phyloP scores from a whole-genome alignment of 164 flowering plant genomes.

The Stephania japonica region DNA sequence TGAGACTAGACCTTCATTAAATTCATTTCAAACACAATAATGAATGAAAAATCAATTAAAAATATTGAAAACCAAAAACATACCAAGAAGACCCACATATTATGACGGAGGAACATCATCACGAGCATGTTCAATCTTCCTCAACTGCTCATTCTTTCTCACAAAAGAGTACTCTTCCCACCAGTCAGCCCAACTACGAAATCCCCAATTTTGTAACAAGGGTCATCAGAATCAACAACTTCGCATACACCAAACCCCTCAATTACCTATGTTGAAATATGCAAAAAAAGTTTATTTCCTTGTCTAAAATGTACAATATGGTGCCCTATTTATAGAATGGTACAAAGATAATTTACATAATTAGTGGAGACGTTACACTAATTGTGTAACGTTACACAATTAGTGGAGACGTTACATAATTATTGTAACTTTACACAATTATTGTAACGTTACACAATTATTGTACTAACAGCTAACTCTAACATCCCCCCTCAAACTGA shows the following conservation, averaged over 20 bases:
- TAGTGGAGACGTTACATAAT: no score
- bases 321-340: no score
- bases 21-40: background rate
- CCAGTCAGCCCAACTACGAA: slow-evolving; percentile 55
- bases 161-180: slow-evolving; percentile 85
- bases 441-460: no score
- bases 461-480: no score
- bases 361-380: no score
- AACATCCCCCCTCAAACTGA: no score
- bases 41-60: background rate
- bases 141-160: slow-evolving; percentile 29
- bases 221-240: slow-evolving; percentile 62
- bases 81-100: slow-evolving; percentile 76
- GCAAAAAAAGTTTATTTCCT: no score
- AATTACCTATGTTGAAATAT: no score
- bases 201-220: slow-evolving; percentile 58
- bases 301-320: no score
- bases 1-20: background rate
- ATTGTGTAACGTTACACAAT: no score
- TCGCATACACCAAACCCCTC: slow-evolving; percentile 73
- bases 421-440: no score
- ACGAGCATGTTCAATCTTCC: slow-evolving; percentile 34
- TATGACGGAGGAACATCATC: slow-evolving; percentile 63
- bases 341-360: no score
- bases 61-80: background rate